Evolutionary conservation across 1,284 basidiomycete genomes (phyloP), one percentile per base, ranked within the genome.

Genomic region (Moniliella sp.): DNA sequence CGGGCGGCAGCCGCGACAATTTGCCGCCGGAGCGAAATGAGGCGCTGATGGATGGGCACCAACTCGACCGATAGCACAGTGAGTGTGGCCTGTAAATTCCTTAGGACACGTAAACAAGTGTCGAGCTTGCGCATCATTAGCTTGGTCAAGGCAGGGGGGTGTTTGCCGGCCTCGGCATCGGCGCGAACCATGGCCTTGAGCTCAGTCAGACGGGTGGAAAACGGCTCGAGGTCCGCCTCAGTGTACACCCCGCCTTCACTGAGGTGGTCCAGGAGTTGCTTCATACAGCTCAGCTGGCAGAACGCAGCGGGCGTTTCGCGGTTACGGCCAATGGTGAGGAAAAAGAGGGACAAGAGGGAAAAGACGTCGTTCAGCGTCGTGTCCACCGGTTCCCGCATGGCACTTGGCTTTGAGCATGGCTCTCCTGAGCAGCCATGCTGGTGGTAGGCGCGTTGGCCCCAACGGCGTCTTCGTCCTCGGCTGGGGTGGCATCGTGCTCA

Each of bases 1-100:
- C 83, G 81, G 4, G 81, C 78, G n/a, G 83, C 79, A 26, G 94
- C 70, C 1, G 79, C 72, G 25, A 79, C 81, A 14, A 99, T 72
- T 57, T 86, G 77, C 40, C 86, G 74, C 37, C 88, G 74, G 34
- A 94, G 70, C 14, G 71, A 73, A 28, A 99, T 77, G 25, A 99
- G 70, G 39, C 75, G 74, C 61, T 88, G 54, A 31, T 58, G 56
- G 31, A 57, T 55, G 9, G 54, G 54, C 4, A 58, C 42, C 11
- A 58, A 46, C 37, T 58, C 56, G 35, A 57, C 56, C 23, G 53
- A 57, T n/a, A 58, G 44, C 17, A 58, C 56, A 25, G 52, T 54
- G 34, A 58, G 48, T 13, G 51, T 39, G 28, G 43, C 46, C 23
- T 57, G 44, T 15, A 58, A 43, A 27, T 48, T 45, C 19, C 42